phyloP scores from a whole-genome alignment of 441 rosid species.

The Populus hybrid region DNA sequence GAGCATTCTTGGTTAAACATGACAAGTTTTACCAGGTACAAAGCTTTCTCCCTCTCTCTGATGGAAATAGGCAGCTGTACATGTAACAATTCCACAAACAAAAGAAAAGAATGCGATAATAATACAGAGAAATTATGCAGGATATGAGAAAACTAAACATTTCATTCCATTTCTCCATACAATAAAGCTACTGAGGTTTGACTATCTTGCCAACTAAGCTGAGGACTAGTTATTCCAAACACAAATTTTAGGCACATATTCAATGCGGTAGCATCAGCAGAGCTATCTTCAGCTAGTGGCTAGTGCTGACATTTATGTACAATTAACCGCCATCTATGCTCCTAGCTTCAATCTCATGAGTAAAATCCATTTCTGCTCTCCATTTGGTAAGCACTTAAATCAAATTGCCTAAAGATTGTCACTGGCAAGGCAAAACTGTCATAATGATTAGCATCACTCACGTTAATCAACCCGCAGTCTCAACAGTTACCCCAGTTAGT shows the following conservation, averaged over 20 bases:
- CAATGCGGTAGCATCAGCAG: slow-evolving; percentile 24
- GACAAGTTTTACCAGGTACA: neutral
- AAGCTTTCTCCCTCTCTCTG: neutral
- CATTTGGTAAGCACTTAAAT: neutral
- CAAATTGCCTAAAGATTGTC: neutral
- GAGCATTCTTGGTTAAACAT: slow-evolving; percentile 1
- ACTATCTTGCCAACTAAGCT: neutral
- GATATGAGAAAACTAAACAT: neutral
- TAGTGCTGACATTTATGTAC: slow-evolving; percentile 28
- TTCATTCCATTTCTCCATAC: slow-evolving; percentile 20
- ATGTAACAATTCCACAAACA: neutral
- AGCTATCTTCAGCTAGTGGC: slow-evolving; percentile 54
- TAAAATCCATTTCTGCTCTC: slow-evolving; percentile 15
- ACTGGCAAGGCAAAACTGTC: slow-evolving; percentile 1
- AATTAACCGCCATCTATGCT: slow-evolving; percentile 20
- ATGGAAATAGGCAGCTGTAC: neutral
- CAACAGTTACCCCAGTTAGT: slow-evolving; percentile 63
- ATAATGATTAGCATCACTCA: neutral
- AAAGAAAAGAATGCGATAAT: neutral
- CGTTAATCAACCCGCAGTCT: slow-evolving; percentile 60
- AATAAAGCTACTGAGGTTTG: neutral
- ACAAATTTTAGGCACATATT: slow-evolving; percentile 17
- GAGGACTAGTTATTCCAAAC: slow-evolving; percentile 2
- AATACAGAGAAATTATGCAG: neutral
- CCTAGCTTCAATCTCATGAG: slow-evolving; percentile 9